These are phyloP conservation scores for Naganishia friedmannii DNA, from an alignment of 768 basidiomycete genomes.

Conservation along the genomic window DNA sequence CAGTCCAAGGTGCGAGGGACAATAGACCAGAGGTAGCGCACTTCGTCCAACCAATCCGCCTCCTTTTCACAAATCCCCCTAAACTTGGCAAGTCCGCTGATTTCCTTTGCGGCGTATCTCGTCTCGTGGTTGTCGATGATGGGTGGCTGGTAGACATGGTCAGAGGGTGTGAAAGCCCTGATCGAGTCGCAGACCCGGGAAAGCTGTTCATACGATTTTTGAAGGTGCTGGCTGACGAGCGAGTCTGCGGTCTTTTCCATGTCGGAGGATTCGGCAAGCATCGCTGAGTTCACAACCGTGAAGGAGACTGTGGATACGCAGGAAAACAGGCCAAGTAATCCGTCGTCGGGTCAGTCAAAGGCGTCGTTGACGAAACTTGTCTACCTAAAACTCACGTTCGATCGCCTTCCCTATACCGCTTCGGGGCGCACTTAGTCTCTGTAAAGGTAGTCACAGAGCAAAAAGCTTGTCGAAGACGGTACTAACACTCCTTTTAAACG, in stretches of 20 bases:
- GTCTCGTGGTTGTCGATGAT: conserved; percentile 45
- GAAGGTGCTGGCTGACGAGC: not conserved
- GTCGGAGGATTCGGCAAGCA: not conserved
- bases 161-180: conserved; percentile 3
- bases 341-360: too few species aligned
- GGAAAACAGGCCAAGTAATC: too few species aligned
- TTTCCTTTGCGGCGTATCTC: conserved; percentile 38
- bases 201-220: conserved; percentile 3
- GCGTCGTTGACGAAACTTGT: too few species aligned
- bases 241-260: not conserved
- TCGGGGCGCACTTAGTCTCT: too few species aligned
- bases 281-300: not conserved
- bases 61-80: conserved; percentile 28
- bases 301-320: too few species aligned
- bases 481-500: too few species aligned
- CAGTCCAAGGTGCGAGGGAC: not conserved
- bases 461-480: too few species aligned
- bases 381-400: too few species aligned
- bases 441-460: too few species aligned
- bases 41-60: conserved; percentile 36
- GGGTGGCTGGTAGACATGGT: conserved; percentile 39
- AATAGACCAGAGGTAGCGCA: conserved; percentile 17
- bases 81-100: conserved; percentile 44
- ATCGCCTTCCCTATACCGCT: too few species aligned
- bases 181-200: conserved; percentile 8